Evolutionary conservation across 2,329 filamentous ascomycete species (phyloP), one percentile per base, ranked within the genome.

Genomic region (Ceratocystis harringtonii): DNA sequence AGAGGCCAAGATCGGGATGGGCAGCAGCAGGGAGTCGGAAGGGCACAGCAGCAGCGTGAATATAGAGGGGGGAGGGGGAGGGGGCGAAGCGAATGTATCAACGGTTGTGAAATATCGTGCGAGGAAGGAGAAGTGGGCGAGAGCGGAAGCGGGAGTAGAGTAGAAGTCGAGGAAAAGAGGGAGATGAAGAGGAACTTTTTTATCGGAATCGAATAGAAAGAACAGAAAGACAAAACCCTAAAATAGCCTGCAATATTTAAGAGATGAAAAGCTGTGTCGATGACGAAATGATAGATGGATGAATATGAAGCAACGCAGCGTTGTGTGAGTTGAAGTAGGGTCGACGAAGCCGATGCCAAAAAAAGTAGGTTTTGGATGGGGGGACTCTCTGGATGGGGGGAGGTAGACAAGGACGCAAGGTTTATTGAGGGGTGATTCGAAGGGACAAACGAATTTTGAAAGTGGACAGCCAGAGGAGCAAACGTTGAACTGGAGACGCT

Each of bases 341-440:
- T 45, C 22, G 15, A 48, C n/a, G 43, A 62, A 45, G 43, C 22
- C 60, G 43, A 48, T 45, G 60, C 36, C 60, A 44, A 62, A 44
- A n/a, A 43, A 28, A 36, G 17, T 62, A 62, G 36, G 36, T 28
- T 45, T 36, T 30, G 28, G 55, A n/a, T 32, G 12, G 28, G 52
- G 36, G 36, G 12, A 41, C 36, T 41, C 36, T 43, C 28, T 44
- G 36, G 60, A 45, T 44, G 43, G n/a, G 61, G 61, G 25, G 8
- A 52, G 48, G 48, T 52, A 52, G 48, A 52, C n/a, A 19, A 52
- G 48, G n/a, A 62, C 25, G 22, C 22, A 45, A 48, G 25, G 45
- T 62, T 62, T 62, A 62, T 62, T 62, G 61, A 62, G 61, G 61
- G 61, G 61, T 62, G 61, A 50, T 62, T 58, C n/a, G 55, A 36